A percentile compares a stretch with the other conserved stretches of the same genome.
phyloP scores from a whole-genome alignment of 495 filamentous ascomycete genomes.

The Neurospora sp. region DNA sequence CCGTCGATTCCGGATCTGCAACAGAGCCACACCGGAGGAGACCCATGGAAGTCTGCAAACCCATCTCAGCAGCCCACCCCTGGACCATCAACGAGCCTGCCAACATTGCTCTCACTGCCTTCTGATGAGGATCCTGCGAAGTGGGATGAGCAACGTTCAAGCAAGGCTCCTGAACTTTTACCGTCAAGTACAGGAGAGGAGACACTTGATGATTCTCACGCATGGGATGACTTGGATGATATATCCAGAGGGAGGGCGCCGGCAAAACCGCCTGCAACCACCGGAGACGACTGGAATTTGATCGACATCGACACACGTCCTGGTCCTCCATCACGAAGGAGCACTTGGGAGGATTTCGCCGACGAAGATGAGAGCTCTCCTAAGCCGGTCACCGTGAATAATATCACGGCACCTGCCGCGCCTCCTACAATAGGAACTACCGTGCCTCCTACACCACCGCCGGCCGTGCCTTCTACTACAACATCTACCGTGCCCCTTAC shows the following conservation, averaged over 20 bases:
- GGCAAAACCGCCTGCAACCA: slow-evolving; percentile 14
- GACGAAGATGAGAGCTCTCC: slow-evolving; percentile 17
- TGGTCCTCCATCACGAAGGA: slow-evolving; percentile 24
- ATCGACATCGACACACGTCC: slow-evolving; percentile 32
- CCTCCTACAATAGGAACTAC: neutral
- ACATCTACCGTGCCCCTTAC: neutral
- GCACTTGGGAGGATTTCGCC: slow-evolving; percentile 30
- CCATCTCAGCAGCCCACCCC: slow-evolving; percentile 22
- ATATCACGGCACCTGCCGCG: neutral
- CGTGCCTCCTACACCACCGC: neutral
- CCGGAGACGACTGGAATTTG: slow-evolving; percentile 38
- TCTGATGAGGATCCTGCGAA: slow-evolving; percentile 20
- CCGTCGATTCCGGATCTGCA: slow-evolving; percentile 12
- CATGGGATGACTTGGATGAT: slow-evolving; percentile 33
- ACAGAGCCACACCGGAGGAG: slow-evolving; percentile 21
- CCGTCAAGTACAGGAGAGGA: slow-evolving; percentile 16
- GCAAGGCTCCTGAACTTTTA: neutral
- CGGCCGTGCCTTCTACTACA: neutral
- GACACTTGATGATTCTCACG: slow-evolving; percentile 29
- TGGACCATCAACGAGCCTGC: slow-evolving; percentile 14
- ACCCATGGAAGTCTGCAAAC: slow-evolving; percentile 28
- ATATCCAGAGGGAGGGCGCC: slow-evolving; percentile 24
- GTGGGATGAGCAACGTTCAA: slow-evolving; percentile 27
- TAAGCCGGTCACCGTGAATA: slow-evolving; percentile 1
- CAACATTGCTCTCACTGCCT: slow-evolving; percentile 19